Evolutionary conservation across 345 rosid genomes (phyloP).

Genomic region (Reutealis trisperma): DNA sequence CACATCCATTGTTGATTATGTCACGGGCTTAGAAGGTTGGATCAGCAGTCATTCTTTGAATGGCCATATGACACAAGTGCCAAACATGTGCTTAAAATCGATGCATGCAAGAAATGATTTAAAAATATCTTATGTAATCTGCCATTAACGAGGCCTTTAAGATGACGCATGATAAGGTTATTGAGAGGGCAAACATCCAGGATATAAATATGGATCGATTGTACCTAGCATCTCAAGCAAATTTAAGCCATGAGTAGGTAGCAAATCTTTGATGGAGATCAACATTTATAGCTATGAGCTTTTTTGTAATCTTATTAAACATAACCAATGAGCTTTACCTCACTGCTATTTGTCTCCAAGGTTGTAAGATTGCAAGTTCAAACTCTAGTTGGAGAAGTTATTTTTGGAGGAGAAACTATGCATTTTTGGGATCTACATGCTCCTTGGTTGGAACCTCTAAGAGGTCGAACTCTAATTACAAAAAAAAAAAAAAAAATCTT

Average conservation of each 20-base stretch:
- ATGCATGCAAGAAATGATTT: neutral
- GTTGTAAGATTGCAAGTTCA: too few relatives aligned
- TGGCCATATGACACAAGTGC: neutral
- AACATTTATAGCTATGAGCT: neutral
- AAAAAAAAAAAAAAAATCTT: neutral
- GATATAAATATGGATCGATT: neutral
- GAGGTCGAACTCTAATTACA: too few relatives aligned
- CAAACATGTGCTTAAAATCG: neutral
- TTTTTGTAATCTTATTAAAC: neutral
- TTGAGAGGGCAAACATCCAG: neutral
- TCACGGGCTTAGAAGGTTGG: neutral
- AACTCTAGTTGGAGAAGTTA: too few relatives aligned
- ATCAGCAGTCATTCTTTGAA: neutral
- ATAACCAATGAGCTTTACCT: too few relatives aligned
- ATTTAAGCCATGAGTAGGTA: neutral
- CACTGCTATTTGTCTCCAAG: too few relatives aligned
- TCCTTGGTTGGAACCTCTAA: too few relatives aligned
- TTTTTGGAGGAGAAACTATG: too few relatives aligned
- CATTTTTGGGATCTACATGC: too few relatives aligned
- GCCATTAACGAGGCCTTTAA: neutral
- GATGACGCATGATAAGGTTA: neutral
- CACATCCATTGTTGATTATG: neutral
- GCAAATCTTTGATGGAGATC: neutral
- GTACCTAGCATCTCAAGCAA: neutral
- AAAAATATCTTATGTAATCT: neutral